phyloP scores from a whole-genome alignment of 768 basidiomycete species.

The Tulasnella sp. region DNA sequence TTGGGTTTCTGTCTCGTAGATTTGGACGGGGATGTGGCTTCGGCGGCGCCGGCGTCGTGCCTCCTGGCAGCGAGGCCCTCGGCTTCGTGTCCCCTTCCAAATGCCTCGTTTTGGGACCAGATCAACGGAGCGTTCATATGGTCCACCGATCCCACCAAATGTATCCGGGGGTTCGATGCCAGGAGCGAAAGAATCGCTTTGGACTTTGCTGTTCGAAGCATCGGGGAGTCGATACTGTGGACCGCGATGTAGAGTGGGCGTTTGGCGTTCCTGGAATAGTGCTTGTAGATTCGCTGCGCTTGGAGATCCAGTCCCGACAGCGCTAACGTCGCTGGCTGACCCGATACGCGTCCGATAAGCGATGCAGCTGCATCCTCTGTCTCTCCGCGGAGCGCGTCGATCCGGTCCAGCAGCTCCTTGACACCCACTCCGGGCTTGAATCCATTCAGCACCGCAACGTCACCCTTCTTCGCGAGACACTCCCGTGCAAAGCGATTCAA shows the following conservation, averaged over 20 bases:
- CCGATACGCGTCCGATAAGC: background rate
- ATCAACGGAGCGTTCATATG: slow-evolving; percentile 75
- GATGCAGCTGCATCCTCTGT: slow-evolving; percentile 22
- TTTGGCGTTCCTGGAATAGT: slow-evolving; percentile 39
- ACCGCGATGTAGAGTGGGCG: slow-evolving; percentile 66
- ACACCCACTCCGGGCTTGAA: slow-evolving; percentile 62
- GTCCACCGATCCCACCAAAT: slow-evolving; percentile 78
- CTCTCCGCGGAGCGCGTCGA: slow-evolving; percentile 39
- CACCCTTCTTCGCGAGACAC: slow-evolving; percentile 49
- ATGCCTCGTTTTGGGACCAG: slow-evolving; percentile 66
- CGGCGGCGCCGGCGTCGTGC: slow-evolving; percentile 16
- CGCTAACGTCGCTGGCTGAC: slow-evolving; percentile 25
- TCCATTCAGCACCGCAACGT: slow-evolving; percentile 71
- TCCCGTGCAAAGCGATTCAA: slow-evolving; percentile 67
- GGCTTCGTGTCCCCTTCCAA: slow-evolving; percentile 37
- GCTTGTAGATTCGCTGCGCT: slow-evolving; percentile 55
- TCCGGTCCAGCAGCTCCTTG: slow-evolving; percentile 57
- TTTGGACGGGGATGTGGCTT: background rate
- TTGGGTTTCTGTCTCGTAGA: background rate
- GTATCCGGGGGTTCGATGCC: slow-evolving; percentile 65
- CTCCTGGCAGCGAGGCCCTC: background rate
- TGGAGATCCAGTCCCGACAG: slow-evolving; percentile 49
- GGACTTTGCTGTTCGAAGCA: slow-evolving; percentile 55
- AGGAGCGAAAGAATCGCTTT: slow-evolving; percentile 64
- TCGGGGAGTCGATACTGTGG: slow-evolving; percentile 79